Percentiles rank a stretch among this genome's conserved stretches.
Conservation (phyloP, 192 early-diverging fungal genomes). For the Hyaloraphidium curvatum region DNA sequence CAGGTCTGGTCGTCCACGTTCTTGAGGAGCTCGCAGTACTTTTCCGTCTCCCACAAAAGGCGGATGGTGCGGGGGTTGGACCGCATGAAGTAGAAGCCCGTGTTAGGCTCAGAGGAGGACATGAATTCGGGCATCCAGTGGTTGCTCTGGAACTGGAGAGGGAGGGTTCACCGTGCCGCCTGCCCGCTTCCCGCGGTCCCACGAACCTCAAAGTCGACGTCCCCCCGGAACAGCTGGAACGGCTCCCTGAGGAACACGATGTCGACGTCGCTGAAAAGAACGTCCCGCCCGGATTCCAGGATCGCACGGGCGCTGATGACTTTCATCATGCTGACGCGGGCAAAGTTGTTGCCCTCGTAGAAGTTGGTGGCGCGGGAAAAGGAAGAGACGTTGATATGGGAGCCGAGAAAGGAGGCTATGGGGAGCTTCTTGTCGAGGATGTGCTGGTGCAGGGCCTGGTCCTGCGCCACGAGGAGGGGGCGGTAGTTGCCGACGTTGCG, state of each 20-base stretch:
- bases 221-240: not conserved
- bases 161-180: too few relatives aligned
- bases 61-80: not conserved
- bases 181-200: not conserved
- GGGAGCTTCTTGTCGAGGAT: too few relatives aligned
- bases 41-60: too few relatives aligned
- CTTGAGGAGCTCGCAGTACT: too few relatives aligned
- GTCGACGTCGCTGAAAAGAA: not conserved
- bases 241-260: not conserved
- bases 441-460: not conserved
- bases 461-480: not conserved
- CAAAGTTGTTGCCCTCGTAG: not conserved
- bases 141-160: not conserved
- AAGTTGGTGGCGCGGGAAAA: not conserved
- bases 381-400: not conserved
- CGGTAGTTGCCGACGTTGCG: not conserved
- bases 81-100: constrained; percentile 1
- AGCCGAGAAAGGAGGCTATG: too few relatives aligned
- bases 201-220: not conserved
- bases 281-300: not conserved
- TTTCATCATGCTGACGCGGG: not conserved
- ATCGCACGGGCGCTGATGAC: not conserved
- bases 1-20: too few relatives aligned
- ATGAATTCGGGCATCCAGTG: too few relatives aligned
- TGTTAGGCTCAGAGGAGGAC: constrained; percentile 3